Evolutionary conservation across 23 red algal species (phyloP).

Genomic region (Gracilariopsis chorda): DNA sequence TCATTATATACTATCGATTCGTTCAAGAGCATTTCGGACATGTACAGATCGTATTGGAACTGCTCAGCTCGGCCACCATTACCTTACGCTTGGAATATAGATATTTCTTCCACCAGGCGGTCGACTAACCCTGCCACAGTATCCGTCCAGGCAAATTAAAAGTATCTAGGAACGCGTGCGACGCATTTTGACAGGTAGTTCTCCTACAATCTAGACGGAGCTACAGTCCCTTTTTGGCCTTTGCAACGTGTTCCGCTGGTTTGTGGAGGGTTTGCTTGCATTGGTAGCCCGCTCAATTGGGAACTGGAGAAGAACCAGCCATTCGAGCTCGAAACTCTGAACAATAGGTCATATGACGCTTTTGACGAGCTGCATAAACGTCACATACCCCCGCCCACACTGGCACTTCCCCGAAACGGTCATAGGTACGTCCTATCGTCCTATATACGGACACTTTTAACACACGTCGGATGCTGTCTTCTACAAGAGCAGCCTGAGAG

Average conservation of each 20-base stretch:
- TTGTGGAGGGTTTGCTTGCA: neutral
- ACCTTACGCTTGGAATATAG: neutral
- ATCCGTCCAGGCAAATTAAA: neutral
- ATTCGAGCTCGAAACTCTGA: too few species aligned
- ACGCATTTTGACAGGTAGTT: neutral
- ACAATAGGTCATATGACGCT: neutral
- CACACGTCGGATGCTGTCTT: too few species aligned
- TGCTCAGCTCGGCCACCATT: neutral
- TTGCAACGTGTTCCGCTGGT: constrained; percentile 11
- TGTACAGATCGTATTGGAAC: neutral
- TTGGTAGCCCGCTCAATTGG: neutral
- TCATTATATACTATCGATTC: neutral
- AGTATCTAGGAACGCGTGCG: neutral
- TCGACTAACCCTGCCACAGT: neutral
- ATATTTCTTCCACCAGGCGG: neutral
- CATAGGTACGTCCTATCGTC: too few species aligned
- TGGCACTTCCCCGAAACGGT: neutral
- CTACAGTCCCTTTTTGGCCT: neutral
- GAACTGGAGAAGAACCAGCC: too few species aligned
- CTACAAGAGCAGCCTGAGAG: too few species aligned
- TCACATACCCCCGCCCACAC: neutral
- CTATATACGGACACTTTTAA: too few species aligned
- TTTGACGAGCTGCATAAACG: neutral
- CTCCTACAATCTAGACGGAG: neutral
- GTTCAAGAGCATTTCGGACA: neutral